Conservation (phyloP, 345 rosid species). For the Reutealis trisperma region DNA sequence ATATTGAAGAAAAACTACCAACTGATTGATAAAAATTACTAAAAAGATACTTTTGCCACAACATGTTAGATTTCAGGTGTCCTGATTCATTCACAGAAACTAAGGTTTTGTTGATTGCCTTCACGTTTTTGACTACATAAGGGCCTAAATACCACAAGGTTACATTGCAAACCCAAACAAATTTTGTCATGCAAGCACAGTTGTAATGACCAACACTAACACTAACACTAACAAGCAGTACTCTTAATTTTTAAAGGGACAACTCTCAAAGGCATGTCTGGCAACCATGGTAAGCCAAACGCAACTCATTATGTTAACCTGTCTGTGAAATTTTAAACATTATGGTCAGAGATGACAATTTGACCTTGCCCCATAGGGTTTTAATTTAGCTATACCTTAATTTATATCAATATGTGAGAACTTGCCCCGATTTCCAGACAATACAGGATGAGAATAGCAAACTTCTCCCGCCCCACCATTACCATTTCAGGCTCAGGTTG, state of each 20-base stretch:
- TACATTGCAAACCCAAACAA: neutral
- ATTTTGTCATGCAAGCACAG: neutral
- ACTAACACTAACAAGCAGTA: neutral
- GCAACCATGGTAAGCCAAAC: neutral
- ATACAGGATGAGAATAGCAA: too few relatives aligned
- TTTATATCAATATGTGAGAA: too few relatives aligned
- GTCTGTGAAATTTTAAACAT: neutral
- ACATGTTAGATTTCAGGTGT: neutral
- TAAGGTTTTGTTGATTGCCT: too few relatives aligned
- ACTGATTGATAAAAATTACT: neutral
- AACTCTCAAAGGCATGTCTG: neutral
- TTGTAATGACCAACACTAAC: neutral
- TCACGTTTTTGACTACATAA: too few relatives aligned
- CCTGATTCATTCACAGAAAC: neutral
- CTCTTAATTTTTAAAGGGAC: neutral
- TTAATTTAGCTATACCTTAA: too few relatives aligned
- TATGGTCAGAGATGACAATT: neutral
- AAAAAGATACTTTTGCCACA: neutral
- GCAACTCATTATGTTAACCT: neutral
- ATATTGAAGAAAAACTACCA: neutral
- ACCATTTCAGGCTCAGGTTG: neutral
- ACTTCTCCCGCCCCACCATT: too few relatives aligned
- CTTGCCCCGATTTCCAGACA: too few relatives aligned
- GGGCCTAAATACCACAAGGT: too few relatives aligned
- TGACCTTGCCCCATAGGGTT: neutral